Conservation (phyloP, 148 eudicot species). For the Persicaria maculosa region DNA sequence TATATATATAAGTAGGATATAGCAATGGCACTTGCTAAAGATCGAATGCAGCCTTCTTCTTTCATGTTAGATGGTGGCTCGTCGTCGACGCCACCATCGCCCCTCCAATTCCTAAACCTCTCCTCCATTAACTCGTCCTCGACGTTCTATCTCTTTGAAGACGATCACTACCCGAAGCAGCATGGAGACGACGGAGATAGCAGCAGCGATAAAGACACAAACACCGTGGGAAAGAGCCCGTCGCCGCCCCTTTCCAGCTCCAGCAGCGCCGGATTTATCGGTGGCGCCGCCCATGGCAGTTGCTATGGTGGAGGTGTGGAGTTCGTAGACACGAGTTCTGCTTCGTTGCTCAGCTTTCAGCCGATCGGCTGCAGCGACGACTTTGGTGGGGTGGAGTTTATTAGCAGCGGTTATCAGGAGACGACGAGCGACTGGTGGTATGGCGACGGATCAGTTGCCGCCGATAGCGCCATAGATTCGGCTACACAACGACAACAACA, state of each 20-base stretch:
- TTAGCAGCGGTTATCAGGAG: slow-evolving; percentile 22
- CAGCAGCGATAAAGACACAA: background rate
- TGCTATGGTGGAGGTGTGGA: slow-evolving; percentile 18
- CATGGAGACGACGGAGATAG: background rate
- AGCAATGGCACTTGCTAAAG: slow-evolving; percentile 9
- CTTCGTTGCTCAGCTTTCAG: slow-evolving; percentile 55
- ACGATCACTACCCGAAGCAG: slow-evolving; percentile 3
- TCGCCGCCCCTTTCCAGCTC: slow-evolving; percentile 66
- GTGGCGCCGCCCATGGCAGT: slow-evolving; percentile 7
- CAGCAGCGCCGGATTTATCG: slow-evolving; percentile 33
- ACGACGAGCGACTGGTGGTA: slow-evolving; percentile 42
- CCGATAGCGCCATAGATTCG: slow-evolving; percentile 25
- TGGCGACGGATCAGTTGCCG: slow-evolving; percentile 17
- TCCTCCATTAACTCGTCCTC: background rate
- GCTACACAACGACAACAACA: background rate
- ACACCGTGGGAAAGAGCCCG: slow-evolving; percentile 16
- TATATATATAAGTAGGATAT: background rate
- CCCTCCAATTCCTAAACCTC: slow-evolving; percentile 9
- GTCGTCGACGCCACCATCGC: background rate
- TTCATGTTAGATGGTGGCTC: background rate
- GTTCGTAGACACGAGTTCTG: slow-evolving; percentile 25
- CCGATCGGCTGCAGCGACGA: slow-evolving; percentile 12
- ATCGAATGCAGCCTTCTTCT: slow-evolving; percentile 6
- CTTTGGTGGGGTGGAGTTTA: slow-evolving; percentile 17
- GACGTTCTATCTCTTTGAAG: slow-evolving; percentile 5